Evolutionary conservation across 148 eudicot species (phyloP), one percentile per base, ranked within the genome.

Genomic region (Mesembryanthemum crystallinum): DNA sequence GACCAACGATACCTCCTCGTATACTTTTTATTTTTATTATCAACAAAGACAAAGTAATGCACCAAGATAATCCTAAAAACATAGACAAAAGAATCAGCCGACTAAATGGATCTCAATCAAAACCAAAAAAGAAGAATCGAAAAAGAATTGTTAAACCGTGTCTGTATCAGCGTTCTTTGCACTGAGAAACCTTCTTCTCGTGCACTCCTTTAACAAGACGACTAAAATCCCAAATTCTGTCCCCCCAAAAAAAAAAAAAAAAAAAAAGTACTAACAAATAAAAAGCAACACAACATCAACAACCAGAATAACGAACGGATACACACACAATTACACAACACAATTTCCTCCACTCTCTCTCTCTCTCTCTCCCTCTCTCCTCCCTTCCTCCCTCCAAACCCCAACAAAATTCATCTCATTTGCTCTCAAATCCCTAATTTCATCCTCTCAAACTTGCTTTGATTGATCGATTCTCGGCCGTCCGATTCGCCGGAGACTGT

Each of bases 261-360:
- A 27, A 14, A 21, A 32, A 5, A 67, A 45, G 39, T n/a, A n/a
- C n/a, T n/a, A n/a, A n/a, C n/a, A n/a, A n/a, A n/a, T n/a, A n/a
- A n/a, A n/a, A n/a, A n/a, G n/a, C n/a, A n/a, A n/a, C n/a, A n/a
- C n/a, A n/a, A n/a, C 24, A 4, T 18, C 49, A 66, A 73, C 35
- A 72, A 80, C 77, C 79, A 71, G 76, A 80, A 64, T 80, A 80
- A 80, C 83, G 62, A 80, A 80, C 83, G 62, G 78, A 80, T 77
- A 55, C 43, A 61, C 73, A 67, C 28, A 60, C 12, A 25, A 23
- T 9, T 12, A n/a, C n/a, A n/a, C n/a, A n/a, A n/a, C n/a, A n/a
- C n/a, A n/a, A n/a, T n/a, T 30, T 61, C 58, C 12, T 49, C 35
- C 32, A 7, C 69, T n/a, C 55, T 59, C n/a, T 23, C 23, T 64